Percentiles rank a stretch among this genome's conserved stretches.
phyloP scores from a whole-genome alignment of 2,329 filamentous ascomycete genomes.

The Hymenoscyphus fraxineus region DNA sequence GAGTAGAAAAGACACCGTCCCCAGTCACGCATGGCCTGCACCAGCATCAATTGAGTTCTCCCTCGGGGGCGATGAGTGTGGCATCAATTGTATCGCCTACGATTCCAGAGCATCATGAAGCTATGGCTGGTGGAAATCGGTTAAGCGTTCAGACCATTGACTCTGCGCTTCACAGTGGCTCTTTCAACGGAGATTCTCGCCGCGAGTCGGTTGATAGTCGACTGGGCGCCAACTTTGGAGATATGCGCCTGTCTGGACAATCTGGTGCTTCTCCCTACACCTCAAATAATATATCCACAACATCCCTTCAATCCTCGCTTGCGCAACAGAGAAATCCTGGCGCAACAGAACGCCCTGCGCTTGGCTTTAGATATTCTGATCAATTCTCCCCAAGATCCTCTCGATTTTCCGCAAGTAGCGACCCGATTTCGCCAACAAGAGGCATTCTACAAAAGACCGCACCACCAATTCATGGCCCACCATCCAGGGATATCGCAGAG shows the following conservation, averaged over 20 bases:
- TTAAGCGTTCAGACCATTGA: constrained; percentile 23
- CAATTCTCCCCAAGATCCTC: constrained; percentile 44
- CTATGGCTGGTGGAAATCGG: constrained; percentile 2
- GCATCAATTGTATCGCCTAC: constrained; percentile 63
- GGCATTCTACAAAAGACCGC: constrained; percentile 50
- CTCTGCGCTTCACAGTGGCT: constrained; percentile 28
- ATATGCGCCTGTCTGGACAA: constrained; percentile 52
- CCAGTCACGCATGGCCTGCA: constrained; percentile 46
- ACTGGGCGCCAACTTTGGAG: constrained; percentile 67
- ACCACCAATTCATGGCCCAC: constrained; percentile 71
- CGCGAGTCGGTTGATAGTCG: constrained; percentile 78
- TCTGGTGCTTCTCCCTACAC: constrained; percentile 65
- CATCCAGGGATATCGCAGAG: constrained; percentile 59
- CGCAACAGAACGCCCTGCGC: constrained; percentile 18
- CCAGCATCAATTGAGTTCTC: constrained; percentile 51
- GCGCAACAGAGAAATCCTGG: constrained; percentile 63
- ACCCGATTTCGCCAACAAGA: constrained; percentile 13
- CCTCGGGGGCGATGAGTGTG: constrained; percentile 61
- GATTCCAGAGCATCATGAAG: constrained; percentile 32
- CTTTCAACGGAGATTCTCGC: constrained; percentile 47
- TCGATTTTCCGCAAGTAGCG: constrained; percentile 14
- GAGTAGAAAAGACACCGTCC: constrained; percentile 59
- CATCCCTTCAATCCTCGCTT: constrained; percentile 68
- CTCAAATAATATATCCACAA: constrained; percentile 72
- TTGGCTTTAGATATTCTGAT: constrained; percentile 44